phyloP scores from a whole-genome alignment of 2,329 filamentous ascomycete genomes.

The Bertia moriformis region DNA sequence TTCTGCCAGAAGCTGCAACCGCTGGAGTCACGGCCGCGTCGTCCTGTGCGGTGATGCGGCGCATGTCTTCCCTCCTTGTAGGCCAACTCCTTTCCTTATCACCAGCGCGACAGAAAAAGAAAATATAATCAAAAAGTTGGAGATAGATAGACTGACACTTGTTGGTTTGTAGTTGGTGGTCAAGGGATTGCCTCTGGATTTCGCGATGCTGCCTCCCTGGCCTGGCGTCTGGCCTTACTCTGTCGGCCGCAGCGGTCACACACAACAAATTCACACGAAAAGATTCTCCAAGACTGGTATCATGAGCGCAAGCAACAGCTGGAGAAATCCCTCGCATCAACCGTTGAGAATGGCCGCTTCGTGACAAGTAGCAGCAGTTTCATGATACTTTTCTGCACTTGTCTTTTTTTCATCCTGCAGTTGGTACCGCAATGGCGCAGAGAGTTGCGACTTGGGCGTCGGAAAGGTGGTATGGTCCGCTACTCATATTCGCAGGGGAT shows the following conservation, averaged over 20 bases:
- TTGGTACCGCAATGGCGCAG: neutral
- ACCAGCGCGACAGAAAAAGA: no score
- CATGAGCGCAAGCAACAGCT: slow-evolving; percentile 4
- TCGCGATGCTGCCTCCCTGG: slow-evolving; percentile 16
- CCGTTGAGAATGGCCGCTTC: slow-evolving; percentile 3
- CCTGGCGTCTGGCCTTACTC: slow-evolving; percentile 13
- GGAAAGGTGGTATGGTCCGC: neutral
- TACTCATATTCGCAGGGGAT: neutral
- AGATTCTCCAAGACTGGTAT: neutral
- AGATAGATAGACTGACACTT: no score
- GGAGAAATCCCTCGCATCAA: slow-evolving; percentile 2
- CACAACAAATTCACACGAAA: neutral
- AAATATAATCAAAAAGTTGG: no score
- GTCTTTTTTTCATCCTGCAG: neutral
- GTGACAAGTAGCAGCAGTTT: neutral
- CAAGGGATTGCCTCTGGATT: slow-evolving; percentile 20
- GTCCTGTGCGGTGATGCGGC: slow-evolving; percentile 32
- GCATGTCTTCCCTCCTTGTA: slow-evolving; percentile 32
- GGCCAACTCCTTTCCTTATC: neutral
- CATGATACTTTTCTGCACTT: neutral
- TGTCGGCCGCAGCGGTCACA: neutral
- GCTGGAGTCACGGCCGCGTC: slow-evolving; percentile 23
- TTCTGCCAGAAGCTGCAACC: slow-evolving; percentile 26
- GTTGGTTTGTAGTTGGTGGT: slow-evolving; percentile 16
- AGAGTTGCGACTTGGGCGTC: neutral